Base-by-base conservation (phyloP, 495 filamentous ascomycete species). In the Chaetomium fimeti region DNA sequence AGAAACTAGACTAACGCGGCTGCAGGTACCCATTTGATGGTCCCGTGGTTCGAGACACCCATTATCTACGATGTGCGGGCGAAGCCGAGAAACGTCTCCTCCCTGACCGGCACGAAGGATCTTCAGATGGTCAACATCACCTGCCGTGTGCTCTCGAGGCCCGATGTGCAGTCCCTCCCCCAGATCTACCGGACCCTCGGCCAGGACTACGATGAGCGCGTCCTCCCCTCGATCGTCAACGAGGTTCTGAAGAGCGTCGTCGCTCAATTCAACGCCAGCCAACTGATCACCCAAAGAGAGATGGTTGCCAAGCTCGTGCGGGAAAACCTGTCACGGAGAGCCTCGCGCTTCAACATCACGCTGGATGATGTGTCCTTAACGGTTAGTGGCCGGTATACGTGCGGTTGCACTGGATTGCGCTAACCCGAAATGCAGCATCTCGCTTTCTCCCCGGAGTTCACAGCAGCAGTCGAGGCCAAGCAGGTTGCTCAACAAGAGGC, bases 61-160 rank as follows among this genome's bases (percentile, higher is more conserved):
- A 88, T 98, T 72, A 89, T 89, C 69, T 98, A 98, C 79, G 94
- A 98, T 77, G 94, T 98, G 62, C 93, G 94, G 75, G 94, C 94
- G 25, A 96, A 95, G 80, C 94, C 94, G 69, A 88, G 95, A 71
- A 96, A 93, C 74, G 94, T 98, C 64, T 89, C 94, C 66, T 98
- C 94, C 72, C 88, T 98, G 61, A 98, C 94, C 60, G 94, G 95
- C 68, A 98, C 94, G 72, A 98, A 98, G 79, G 94, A 98, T 78
- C 80, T 98, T 75, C 94, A 98, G 84, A 98, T 98, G 94, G 94
- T 98, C 75, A 98, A 98, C 84, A 98, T 98, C 77, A 98, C 95
- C 72, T 98, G 94, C 81, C 95, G 94, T 92, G 94, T 98, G 56
- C 91, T 98, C 60, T 97, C 92, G 51, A 84, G 91, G 73, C 94